phyloP scores from a whole-genome alignment of 2,329 filamentous ascomycete species.

The Sordariomycetes sp. region DNA sequence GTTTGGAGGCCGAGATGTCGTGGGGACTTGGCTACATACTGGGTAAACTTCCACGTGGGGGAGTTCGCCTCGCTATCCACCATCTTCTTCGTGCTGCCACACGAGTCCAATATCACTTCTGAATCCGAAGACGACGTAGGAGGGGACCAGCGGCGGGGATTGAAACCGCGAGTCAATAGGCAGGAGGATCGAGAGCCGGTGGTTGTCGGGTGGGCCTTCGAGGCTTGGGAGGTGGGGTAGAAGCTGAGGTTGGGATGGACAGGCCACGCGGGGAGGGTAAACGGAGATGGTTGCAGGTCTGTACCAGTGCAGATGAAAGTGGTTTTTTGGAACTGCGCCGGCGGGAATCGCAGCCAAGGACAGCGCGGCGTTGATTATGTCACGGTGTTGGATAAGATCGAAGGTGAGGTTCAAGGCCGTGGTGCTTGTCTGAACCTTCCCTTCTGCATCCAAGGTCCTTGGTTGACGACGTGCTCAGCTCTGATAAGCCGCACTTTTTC shows the following conservation, averaged over 20 bases:
- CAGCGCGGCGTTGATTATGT: slow-evolving; percentile 1
- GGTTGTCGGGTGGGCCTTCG: neutral
- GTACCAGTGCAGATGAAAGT: neutral
- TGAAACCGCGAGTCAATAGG: neutral
- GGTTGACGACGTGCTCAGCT: neutral
- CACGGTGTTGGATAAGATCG: neutral
- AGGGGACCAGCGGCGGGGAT: slow-evolving; percentile 6
- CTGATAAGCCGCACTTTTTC: slow-evolving; percentile 2
- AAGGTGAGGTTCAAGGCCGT: neutral
- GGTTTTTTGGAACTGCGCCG: neutral
- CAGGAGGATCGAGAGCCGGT: neutral
- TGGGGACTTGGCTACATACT: slow-evolving; percentile 48
- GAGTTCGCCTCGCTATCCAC: slow-evolving; percentile 89
- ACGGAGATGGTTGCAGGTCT: neutral
- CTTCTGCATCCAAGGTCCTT: neutral
- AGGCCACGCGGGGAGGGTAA: neutral
- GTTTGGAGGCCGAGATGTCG: slow-evolving; percentile 2
- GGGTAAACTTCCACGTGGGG: slow-evolving; percentile 99
- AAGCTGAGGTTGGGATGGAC: neutral
- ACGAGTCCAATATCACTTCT: slow-evolving; percentile 7
- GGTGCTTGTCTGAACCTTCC: neutral
- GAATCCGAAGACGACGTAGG: slow-evolving; percentile 7
- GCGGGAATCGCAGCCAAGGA: neutral
- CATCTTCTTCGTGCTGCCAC: slow-evolving; percentile 49
- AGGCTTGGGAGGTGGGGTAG: neutral